Percentiles rank a stretch among this genome's conserved stretches.
These are phyloP conservation scores for Prunus mongolica DNA, from an alignment of 306 rosid genomes.

Conservation along the genomic window DNA sequence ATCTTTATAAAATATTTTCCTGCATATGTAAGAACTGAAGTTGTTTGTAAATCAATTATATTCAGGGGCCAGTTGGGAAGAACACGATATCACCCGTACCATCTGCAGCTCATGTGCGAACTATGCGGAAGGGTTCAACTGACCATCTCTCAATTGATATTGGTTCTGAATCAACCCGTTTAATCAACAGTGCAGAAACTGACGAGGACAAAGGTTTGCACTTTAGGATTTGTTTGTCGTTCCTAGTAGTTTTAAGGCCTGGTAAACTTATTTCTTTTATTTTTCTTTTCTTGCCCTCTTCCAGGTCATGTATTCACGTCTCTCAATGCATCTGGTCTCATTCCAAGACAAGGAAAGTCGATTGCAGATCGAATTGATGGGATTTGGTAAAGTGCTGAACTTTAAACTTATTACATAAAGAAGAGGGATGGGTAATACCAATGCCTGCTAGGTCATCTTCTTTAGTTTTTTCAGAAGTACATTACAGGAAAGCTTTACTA, in stretches of 20 bases:
- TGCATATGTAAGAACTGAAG: neutral
- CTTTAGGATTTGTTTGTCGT: conserved; percentile 7
- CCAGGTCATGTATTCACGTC: conserved; percentile 91
- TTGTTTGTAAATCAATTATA: conserved; percentile 5
- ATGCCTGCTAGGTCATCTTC: neutral
- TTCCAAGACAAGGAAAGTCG: conserved; percentile 85
- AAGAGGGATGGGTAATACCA: neutral
- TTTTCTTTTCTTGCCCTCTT: conserved; percentile 1
- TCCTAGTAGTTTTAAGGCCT: neutral
- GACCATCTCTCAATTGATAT: conserved; percentile 85
- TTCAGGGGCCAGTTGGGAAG: conserved; percentile 73
- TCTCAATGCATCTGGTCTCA: conserved; percentile 81
- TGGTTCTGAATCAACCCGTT: conserved; percentile 57
- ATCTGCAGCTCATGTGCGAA: conserved; percentile 61
- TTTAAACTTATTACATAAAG: neutral
- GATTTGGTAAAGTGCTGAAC: conserved; percentile 60
- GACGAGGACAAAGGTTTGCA: conserved; percentile 84
- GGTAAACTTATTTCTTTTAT: conserved; percentile 2
- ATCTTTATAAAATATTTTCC: neutral
- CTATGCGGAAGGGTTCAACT: conserved; percentile 76
- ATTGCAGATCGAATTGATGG: conserved; percentile 95
- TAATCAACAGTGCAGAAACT: conserved; percentile 48
- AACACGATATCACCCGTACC: conserved; percentile 53
- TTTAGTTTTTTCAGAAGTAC: neutral
- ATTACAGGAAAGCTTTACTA: neutral